phyloP scores from a whole-genome alignment of 1,139 yeast species.

The Candida buenavistaensis region DNA sequence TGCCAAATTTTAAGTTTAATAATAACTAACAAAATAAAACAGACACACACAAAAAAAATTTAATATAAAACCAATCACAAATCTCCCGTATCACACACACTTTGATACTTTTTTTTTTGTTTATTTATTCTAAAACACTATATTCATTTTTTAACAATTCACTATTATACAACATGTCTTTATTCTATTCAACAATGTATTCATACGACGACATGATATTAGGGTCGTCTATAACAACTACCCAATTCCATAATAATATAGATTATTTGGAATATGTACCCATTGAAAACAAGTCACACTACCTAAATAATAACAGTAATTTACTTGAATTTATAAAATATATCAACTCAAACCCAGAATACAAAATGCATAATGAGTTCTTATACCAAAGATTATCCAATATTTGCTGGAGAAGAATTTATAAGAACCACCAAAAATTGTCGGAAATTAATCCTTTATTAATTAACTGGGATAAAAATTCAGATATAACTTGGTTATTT shows the following conservation, averaged over 20 bases:
- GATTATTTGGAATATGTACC: constrained; percentile 31
- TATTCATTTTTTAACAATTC: background rate
- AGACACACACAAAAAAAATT: too few species aligned
- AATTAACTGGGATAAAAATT: constrained; percentile 46
- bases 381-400: constrained; percentile 32
- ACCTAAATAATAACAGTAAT: constrained; percentile 18
- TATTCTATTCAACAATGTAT: constrained; percentile 7
- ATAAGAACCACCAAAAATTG: constrained; percentile 31
- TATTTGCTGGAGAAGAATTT: constrained; percentile 44
- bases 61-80: too few species aligned
- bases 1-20: too few species aligned
- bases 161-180: background rate
- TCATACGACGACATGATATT: constrained; percentile 22
- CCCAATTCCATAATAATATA: constrained; percentile 28
- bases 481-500: constrained; percentile 48
- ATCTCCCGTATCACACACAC: too few species aligned
- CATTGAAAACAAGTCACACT: constrained; percentile 8
- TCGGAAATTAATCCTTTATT: constrained; percentile 31
- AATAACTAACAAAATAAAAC: too few species aligned
- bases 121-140: background rate
- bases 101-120: too few species aligned
- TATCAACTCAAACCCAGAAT: constrained; percentile 22
- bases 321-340: constrained; percentile 24
- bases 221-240: constrained; percentile 11
- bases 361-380: constrained; percentile 12